Percentiles rank a stretch among this genome's conserved stretches.
Evolutionary conservation across 371 early-diverging fungal species (phyloP).

Genomic region (Actinomortierella ambigua): DNA sequence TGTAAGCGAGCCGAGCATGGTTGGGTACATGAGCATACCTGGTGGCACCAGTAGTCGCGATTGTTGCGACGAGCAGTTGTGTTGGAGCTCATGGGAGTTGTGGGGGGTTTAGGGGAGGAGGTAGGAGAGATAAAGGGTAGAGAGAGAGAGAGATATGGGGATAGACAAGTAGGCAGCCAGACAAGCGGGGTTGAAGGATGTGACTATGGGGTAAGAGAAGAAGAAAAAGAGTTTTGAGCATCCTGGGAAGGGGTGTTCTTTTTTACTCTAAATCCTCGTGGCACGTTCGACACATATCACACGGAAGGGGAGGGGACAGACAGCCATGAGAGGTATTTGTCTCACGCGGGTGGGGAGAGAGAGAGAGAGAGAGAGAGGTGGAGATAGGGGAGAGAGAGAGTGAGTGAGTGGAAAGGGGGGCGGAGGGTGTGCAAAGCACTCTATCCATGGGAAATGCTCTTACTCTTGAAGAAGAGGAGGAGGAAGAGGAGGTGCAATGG

Average conservation of each 20-base stretch:
- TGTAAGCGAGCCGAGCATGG: background rate
- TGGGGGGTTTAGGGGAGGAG: background rate
- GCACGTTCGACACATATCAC: no score
- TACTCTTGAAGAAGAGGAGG: slow-evolving; percentile 6
- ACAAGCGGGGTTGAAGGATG: no score
- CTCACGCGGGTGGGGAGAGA: background rate
- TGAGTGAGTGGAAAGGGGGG: no score
- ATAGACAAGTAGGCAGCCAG: background rate
- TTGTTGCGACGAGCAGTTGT: background rate
- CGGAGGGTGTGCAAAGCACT: no score
- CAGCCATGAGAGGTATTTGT: no score
- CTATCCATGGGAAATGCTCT: no score
- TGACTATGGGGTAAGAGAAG: no score
- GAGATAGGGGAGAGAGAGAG: no score
- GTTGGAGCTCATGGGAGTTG: background rate
- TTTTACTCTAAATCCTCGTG: no score
- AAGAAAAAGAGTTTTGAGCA: no score
- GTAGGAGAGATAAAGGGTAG: background rate
- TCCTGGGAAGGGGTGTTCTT: no score
- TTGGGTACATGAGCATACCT: background rate
- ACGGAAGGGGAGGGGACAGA: no score
- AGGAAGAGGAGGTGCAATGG: slow-evolving; percentile 7
- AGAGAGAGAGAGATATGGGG: background rate
- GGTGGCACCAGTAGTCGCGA: slow-evolving; percentile 1
- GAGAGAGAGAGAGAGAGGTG: slow-evolving; percentile 4